Evolutionary conservation across 2,329 filamentous ascomycete genomes (phyloP).

Genomic region (Beauveria sp.): DNA sequence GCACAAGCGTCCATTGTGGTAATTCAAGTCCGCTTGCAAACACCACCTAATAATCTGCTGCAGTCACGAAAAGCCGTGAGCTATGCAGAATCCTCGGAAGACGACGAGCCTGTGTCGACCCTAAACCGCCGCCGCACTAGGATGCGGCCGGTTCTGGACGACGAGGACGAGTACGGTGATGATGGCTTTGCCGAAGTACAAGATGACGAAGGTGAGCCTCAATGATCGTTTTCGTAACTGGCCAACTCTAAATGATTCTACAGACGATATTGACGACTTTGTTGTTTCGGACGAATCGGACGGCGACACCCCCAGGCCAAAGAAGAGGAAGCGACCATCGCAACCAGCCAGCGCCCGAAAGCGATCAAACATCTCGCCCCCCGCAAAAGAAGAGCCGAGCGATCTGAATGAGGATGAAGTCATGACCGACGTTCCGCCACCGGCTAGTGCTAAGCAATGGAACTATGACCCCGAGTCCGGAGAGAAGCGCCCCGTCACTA

Average conservation of each 20-base stretch:
- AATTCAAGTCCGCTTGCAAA: not conserved
- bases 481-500: constrained; percentile 28
- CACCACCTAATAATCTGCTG: not conserved
- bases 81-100: constrained; percentile 81
- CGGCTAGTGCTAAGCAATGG: constrained; percentile 79
- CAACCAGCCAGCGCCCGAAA: constrained; percentile 52
- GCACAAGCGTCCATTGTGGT: no score
- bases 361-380: constrained; percentile 47
- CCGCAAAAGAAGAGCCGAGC: constrained; percentile 28
- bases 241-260: not conserved
- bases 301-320: constrained; percentile 46
- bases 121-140: constrained; percentile 34
- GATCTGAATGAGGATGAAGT: constrained; percentile 47
- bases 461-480: constrained; percentile 48
- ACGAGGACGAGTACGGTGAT: constrained; percentile 66
- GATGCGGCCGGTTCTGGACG: constrained; percentile 52
- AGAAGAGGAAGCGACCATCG: constrained; percentile 67
- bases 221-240: no score
- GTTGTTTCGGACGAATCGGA: constrained; percentile 83
- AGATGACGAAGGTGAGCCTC: constrained; percentile 51
- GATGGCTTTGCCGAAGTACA: constrained; percentile 55
- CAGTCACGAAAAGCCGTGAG: constrained; percentile 55
- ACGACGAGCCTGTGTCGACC: constrained; percentile 61
- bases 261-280: constrained; percentile 76
- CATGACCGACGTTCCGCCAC: constrained; percentile 48